Conservation (phyloP, 139 green algal genomes). For the Picochlorum sp. region DNA sequence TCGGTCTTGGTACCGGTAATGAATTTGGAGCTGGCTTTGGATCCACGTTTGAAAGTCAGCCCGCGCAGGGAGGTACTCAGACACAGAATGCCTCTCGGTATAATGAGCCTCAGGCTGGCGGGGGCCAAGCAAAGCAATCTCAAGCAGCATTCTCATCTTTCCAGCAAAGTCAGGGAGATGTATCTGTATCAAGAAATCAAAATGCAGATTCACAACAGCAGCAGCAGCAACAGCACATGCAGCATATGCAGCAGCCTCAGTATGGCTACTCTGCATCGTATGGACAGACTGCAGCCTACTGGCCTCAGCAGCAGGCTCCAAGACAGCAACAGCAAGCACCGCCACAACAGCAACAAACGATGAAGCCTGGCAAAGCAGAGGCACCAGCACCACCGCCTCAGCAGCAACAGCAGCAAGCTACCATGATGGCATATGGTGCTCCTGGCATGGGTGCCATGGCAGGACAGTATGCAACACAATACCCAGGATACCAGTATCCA, state of each 20-base stretch:
- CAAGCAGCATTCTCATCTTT: background rate
- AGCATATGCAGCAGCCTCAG: slow-evolving; percentile 5
- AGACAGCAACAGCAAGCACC: slow-evolving; percentile 8
- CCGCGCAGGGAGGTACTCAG: slow-evolving; percentile 4
- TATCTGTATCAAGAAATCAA: background rate
- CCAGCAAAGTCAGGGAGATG: background rate
- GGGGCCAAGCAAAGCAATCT: slow-evolving; percentile 2
- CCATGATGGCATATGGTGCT: slow-evolving; percentile 1
- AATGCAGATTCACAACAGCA: slow-evolving; percentile 13
- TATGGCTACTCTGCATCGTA: background rate
- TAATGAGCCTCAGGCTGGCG: slow-evolving; percentile 10
- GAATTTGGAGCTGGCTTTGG: slow-evolving; percentile 20
- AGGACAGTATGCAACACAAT: slow-evolving; percentile 4
- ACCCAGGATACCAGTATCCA: background rate
- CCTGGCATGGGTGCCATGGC: slow-evolving; percentile 6
- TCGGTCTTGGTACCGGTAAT: slow-evolving; percentile 22
- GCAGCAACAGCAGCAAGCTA: background rate
- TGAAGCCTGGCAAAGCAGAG: background rate
- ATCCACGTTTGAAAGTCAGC: slow-evolving; percentile 4
- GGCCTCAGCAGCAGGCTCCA: slow-evolving; percentile 1
- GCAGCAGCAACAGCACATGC: slow-evolving; percentile 5
- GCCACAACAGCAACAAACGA: background rate
- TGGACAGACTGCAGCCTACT: background rate
- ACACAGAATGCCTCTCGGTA: slow-evolving; percentile 14
- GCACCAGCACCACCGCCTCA: background rate